Percentiles rank a stretch among this genome's conserved stretches.
Conservation (phyloP, 2,329 filamentous ascomycete species). For the Anthostomella pinea region DNA sequence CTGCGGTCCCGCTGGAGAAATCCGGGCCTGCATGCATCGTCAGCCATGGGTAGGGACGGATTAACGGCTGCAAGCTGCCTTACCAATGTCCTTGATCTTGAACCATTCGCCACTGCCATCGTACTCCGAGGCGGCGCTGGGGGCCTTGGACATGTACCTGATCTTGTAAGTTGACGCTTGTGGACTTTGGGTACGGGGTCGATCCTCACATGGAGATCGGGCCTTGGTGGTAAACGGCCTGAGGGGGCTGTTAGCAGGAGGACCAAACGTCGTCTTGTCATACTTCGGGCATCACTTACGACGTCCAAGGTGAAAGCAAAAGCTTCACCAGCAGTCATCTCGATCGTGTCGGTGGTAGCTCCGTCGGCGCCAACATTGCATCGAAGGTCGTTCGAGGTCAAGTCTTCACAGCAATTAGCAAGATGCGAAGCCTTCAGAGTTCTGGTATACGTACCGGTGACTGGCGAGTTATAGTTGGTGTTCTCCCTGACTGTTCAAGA, state of each 20-base stretch:
- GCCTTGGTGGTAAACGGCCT: constrained; percentile 43
- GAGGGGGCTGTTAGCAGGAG: not conserved
- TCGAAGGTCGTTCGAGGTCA: constrained; percentile 39
- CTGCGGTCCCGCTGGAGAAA: constrained; percentile 32
- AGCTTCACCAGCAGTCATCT: constrained; percentile 35
- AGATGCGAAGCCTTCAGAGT: too few species aligned
- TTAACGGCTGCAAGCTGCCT: not conserved
- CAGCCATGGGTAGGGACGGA: too few species aligned
- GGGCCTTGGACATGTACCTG: constrained; percentile 42
- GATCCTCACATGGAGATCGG: constrained; percentile 35
- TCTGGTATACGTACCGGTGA: constrained; percentile 36
- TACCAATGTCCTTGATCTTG: constrained; percentile 40
- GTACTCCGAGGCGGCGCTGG: constrained; percentile 34
- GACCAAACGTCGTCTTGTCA: not conserved
- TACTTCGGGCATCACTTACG: constrained; percentile 11
- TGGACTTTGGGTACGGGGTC: constrained; percentile 4
- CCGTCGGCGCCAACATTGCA: constrained; percentile 40
- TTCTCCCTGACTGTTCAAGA: constrained; percentile 38
- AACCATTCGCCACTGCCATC: constrained; percentile 41
- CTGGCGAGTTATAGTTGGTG: constrained; percentile 47
- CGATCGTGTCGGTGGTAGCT: constrained; percentile 32
- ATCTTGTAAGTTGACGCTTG: too few species aligned
- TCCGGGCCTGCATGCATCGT: constrained; percentile 28
- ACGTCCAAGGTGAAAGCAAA: constrained; percentile 39
- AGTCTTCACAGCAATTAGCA: constrained; percentile 26